These are phyloP conservation scores for Tephrocybe sp. DNA, from an alignment of 768 basidiomycete species.

Conservation along the genomic window DNA sequence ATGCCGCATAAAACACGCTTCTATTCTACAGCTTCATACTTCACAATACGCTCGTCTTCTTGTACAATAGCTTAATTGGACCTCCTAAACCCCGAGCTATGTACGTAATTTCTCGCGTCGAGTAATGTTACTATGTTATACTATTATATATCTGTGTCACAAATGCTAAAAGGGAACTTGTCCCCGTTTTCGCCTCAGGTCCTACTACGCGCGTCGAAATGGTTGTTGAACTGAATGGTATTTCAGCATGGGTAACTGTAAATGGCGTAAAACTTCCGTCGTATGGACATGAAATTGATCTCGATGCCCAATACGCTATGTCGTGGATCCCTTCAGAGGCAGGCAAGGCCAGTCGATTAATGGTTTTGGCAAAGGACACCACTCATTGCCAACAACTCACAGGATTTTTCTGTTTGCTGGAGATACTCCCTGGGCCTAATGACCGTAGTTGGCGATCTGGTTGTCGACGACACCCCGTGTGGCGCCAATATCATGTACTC, in stretches of 20 bases:
- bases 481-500: constrained; percentile 11
- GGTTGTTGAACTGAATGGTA: constrained; percentile 1
- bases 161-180: too few relatives aligned
- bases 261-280: constrained; percentile 3
- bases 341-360: background rate
- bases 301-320: background rate
- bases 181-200: background rate
- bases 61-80: too few relatives aligned
- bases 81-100: too few relatives aligned
- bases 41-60: too few relatives aligned
- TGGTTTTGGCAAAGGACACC: background rate
- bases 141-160: too few relatives aligned
- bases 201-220: background rate
- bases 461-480: constrained; percentile 8
- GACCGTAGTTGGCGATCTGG: constrained; percentile 4
- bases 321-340: constrained; percentile 7
- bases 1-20: too few relatives aligned
- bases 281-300: background rate
- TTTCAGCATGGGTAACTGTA: constrained; percentile 8
- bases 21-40: too few relatives aligned
- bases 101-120: too few relatives aligned
- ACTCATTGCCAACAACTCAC: background rate
- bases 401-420: constrained; percentile 11
- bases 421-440: constrained; percentile 3
- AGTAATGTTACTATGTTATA: too few relatives aligned